A percentile compares a stretch with the other conserved stretches of the same genome.
These are phyloP conservation scores for Trichoderma aggressivum DNA, from an alignment of 2,329 filamentous ascomycete species.

Conservation along the genomic window DNA sequence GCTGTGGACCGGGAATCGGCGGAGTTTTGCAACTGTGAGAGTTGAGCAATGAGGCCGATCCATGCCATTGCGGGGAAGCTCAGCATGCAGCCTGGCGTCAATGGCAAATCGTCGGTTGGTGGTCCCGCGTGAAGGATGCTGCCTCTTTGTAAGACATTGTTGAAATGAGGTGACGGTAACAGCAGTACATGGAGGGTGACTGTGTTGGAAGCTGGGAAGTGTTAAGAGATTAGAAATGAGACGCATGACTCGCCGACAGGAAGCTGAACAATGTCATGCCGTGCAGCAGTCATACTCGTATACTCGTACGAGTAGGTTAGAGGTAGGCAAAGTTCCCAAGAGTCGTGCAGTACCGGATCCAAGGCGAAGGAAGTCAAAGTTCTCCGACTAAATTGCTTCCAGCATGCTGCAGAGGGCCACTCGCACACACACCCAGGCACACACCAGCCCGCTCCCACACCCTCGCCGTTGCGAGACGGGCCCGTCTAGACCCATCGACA, in stretches of 20 bases:
- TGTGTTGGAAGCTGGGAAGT: not conserved
- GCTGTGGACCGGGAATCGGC: not conserved
- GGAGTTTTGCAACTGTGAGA: not conserved
- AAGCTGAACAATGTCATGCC: not conserved
- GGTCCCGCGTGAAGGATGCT: not conserved
- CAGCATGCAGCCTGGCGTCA: not conserved
- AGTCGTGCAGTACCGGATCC: not conserved
- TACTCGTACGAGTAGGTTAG: no score
- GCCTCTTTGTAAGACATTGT: not conserved
- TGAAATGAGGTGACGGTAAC: not conserved
- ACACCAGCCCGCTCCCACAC: not conserved
- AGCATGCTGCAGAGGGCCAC: not conserved
- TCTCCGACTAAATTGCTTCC: not conserved
- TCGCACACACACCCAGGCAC: not conserved
- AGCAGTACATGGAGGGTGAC: not conserved
- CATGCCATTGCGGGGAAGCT: not conserved
- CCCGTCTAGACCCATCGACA: not conserved
- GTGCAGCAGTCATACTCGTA: not conserved
- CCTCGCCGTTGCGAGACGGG: not conserved
- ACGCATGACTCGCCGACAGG: not conserved
- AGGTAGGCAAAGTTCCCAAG: not conserved
- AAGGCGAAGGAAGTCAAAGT: not conserved
- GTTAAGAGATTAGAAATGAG: no score
- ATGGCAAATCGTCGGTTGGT: not conserved
- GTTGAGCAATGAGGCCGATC: not conserved